Percentiles rank a stretch among this genome's conserved stretches.
phyloP scores from a whole-genome alignment of 2,329 filamentous ascomycete genomes.

The Alternaria sp. region DNA sequence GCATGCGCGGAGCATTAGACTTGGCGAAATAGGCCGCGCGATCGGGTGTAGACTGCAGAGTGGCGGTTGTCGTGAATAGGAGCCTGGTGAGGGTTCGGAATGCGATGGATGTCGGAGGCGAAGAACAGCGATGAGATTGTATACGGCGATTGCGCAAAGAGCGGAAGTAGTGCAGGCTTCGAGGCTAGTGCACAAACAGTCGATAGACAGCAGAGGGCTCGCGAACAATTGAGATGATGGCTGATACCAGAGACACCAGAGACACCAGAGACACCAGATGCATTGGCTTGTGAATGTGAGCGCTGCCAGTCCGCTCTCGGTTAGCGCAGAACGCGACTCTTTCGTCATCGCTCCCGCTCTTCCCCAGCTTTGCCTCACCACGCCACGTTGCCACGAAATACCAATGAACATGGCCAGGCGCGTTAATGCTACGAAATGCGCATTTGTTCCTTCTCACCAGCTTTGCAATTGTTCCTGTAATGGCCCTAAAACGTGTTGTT shows the following conservation, averaged over 20 bases:
- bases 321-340: constrained; percentile 28
- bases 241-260: constrained; percentile 13
- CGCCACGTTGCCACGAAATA: constrained; percentile 2
- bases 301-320: constrained; percentile 23
- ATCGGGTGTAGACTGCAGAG: constrained; percentile 25
- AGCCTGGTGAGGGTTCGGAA: constrained; percentile 33
- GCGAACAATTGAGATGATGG: constrained; percentile 20
- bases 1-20: constrained; percentile 42
- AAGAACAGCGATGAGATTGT: constrained; percentile 8
- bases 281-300: constrained; percentile 40
- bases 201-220: constrained; percentile 15
- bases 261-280: constrained; percentile 12
- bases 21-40: constrained; percentile 33
- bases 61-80: constrained; percentile 30
- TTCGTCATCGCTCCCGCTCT: constrained; percentile 33
- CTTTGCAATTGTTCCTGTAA: accelerated
- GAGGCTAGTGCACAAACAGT: constrained; percentile 8
- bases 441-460: background rate
- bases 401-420: background rate
- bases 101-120: constrained; percentile 25
- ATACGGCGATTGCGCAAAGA: constrained; percentile 3
- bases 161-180: background rate
- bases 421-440: background rate
- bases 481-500: background rate
- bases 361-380: constrained; percentile 18